These are phyloP conservation scores for Nicotiana otophora DNA, from an alignment of 257 asterid genomes.

Conservation along the genomic window DNA sequence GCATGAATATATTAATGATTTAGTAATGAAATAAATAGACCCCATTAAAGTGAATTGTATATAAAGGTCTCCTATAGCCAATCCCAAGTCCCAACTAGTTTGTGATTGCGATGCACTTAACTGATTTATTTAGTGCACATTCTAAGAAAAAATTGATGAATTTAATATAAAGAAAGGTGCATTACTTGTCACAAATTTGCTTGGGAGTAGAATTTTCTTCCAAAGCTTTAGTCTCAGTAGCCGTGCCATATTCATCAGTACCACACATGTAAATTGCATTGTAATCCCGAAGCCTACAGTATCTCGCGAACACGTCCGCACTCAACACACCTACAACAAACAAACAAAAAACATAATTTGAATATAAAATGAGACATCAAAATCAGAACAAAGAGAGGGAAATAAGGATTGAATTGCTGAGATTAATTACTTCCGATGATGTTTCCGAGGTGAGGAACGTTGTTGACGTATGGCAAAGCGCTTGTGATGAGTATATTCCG, in stretches of 20 bases:
- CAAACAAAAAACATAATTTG: not conserved
- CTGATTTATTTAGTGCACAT: not conserved
- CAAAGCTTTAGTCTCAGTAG: slow-evolving; percentile 89
- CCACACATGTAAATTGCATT: slow-evolving; percentile 81
- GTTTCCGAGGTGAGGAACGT: slow-evolving; percentile 96
- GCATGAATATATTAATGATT: too few species aligned
- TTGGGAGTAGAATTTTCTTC: slow-evolving; percentile 81
- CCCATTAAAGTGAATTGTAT: too few species aligned
- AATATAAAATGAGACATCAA: not conserved
- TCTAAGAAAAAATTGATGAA: too few species aligned
- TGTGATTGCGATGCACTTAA: not conserved
- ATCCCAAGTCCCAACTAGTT: not conserved
- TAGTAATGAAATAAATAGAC: too few species aligned
- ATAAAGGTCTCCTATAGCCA: not conserved
- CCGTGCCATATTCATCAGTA: slow-evolving; percentile 94
- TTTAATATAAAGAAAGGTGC: not conserved
- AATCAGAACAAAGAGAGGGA: not conserved
- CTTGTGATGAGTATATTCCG: slow-evolving; percentile 82
- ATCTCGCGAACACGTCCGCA: slow-evolving; percentile 91
- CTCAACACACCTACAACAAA: slow-evolving; percentile 71
- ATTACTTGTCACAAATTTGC: slow-evolving; percentile 89
- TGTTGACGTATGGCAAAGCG: slow-evolving; percentile 88
- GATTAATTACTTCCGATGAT: slow-evolving; percentile 68
- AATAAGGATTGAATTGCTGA: not conserved
- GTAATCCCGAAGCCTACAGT: slow-evolving; percentile 73